These are phyloP conservation scores for Panus rudis DNA, from an alignment of 768 basidiomycete species.

Conservation along the genomic window DNA sequence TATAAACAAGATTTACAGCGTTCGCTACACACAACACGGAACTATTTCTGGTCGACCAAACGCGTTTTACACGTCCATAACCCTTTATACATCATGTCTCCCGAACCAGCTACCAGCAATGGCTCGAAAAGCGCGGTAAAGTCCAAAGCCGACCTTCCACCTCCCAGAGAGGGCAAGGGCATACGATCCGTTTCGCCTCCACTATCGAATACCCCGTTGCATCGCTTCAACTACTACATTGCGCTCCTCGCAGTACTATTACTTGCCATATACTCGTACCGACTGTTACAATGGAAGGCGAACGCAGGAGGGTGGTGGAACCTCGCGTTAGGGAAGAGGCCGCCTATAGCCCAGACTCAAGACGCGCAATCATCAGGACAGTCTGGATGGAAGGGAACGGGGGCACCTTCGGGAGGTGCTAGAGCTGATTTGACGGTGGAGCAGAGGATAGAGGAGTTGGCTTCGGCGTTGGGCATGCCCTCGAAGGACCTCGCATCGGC, in stretches of 20 bases:
- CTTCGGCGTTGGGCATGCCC: conserved; percentile 54
- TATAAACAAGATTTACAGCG: no score
- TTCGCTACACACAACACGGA: no score
- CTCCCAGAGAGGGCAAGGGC: conserved; percentile 22
- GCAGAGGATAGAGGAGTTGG: conserved; percentile 50
- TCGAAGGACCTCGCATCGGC: conserved; percentile 55
- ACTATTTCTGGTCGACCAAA: no score
- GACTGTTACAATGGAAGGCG: conserved; percentile 39
- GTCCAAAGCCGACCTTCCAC: conserved; percentile 19
- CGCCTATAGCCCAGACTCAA: conserved; percentile 17
- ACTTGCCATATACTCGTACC: conserved; percentile 45
- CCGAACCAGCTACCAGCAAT: no score
- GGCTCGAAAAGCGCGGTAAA: conserved; percentile 11
- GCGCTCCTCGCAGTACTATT: conserved; percentile 35
- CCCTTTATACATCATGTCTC: no score
- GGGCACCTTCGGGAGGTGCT: background rate
- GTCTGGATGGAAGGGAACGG: conserved; percentile 8
- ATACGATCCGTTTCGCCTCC: conserved; percentile 36
- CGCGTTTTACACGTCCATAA: no score
- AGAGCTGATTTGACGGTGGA: conserved; percentile 34
- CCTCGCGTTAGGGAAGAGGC: conserved; percentile 33
- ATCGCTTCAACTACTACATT: conserved; percentile 44
- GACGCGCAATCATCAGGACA: no score
- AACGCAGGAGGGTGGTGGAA: conserved; percentile 62
- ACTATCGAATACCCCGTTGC: conserved; percentile 35